phyloP scores from a whole-genome alignment of 768 basidiomycete genomes.

The Podaxis pistillaris region DNA sequence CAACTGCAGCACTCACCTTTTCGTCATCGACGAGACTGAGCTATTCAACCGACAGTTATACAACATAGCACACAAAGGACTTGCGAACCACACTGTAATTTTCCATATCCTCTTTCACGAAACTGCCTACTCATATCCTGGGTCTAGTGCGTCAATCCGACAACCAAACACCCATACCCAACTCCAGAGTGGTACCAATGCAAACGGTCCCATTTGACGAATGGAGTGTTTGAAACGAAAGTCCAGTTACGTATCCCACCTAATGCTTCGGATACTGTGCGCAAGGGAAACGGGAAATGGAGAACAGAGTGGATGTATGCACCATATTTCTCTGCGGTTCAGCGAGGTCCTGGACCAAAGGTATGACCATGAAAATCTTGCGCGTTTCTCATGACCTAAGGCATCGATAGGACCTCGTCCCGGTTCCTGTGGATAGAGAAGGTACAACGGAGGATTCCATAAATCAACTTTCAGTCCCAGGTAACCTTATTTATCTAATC shows the following conservation, averaged over 20 bases:
- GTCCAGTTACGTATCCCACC: constrained; percentile 24
- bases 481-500: not conserved
- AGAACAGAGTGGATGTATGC: constrained; percentile 31
- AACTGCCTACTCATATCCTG: not conserved
- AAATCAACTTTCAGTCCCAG: not conserved
- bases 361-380: constrained; percentile 14
- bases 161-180: not conserved
- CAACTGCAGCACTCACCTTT: constrained; percentile 30
- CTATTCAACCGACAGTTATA: constrained; percentile 29
- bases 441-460: constrained; percentile 15
- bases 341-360: constrained; percentile 27
- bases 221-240: constrained; percentile 30
- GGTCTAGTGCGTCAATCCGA: not conserved
- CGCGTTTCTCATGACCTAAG: not conserved
- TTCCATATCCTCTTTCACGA: not conserved
- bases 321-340: constrained; percentile 26
- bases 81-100: constrained; percentile 23
- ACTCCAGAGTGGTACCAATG: constrained; percentile 23
- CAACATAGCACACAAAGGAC: constrained; percentile 22
- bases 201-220: constrained; percentile 21
- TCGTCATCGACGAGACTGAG: constrained; percentile 29
- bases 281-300: not conserved
- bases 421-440: constrained; percentile 31
- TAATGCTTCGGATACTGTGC: constrained; percentile 12
- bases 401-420: constrained; percentile 26